A percentile compares a stretch with the other conserved stretches of the same genome.
Evolutionary conservation across 1,139 yeast species (phyloP).

Genomic region (Debaryomyces fabryi): DNA sequence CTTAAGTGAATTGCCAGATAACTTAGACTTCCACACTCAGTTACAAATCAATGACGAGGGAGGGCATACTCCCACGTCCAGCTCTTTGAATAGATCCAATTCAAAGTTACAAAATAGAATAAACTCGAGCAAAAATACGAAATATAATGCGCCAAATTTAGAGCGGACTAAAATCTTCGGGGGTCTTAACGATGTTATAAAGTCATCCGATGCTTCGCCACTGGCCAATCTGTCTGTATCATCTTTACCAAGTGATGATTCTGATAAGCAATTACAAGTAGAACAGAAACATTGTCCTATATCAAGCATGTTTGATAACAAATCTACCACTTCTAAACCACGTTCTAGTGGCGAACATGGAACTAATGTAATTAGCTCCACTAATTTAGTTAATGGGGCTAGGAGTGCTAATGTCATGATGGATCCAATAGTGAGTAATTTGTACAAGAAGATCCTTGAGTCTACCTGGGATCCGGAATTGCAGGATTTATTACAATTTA

Average conservation of each 20-base stretch:
- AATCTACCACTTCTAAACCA: neutral
- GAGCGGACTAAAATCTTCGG: constrained; percentile 43
- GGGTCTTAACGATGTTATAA: constrained; percentile 41
- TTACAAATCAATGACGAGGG: constrained; percentile 36
- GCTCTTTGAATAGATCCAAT: neutral
- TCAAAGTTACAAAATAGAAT: neutral
- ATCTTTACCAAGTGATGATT: constrained; percentile 5
- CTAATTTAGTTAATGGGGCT: neutral
- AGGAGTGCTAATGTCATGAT: constrained; percentile 24
- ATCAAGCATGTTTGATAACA: neutral
- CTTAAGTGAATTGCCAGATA: constrained; percentile 45
- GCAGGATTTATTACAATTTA: constrained; percentile 55
- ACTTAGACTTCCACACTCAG: constrained; percentile 47
- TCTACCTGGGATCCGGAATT: constrained; percentile 81
- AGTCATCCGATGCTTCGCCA: constrained; percentile 6
- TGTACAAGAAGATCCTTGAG: constrained; percentile 66
- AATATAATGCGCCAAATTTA: constrained; percentile 40
- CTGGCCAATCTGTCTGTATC: constrained; percentile 7
- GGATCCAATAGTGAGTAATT: constrained; percentile 55
- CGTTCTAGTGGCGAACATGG: neutral
- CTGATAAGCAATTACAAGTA: constrained; percentile 1
- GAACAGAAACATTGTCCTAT: constrained; percentile 6
- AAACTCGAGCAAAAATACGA: constrained; percentile 10
- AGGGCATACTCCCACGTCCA: constrained; percentile 3
- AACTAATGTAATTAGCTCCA: neutral